Evolutionary conservation across 169 alveolate genomes (phyloP).

Genomic region (Plasmodium gonderi): DNA sequence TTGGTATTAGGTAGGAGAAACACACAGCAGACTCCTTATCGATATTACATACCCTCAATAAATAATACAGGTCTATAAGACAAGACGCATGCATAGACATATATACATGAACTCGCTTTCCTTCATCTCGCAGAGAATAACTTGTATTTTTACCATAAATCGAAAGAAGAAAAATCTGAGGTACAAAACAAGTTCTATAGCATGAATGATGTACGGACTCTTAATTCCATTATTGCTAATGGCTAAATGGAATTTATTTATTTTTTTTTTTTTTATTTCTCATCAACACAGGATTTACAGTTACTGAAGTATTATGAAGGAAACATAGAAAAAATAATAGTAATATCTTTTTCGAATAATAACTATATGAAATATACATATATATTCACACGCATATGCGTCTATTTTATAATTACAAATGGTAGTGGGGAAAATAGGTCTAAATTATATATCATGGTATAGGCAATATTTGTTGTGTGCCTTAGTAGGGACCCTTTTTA

Average conservation of each 20-base stretch:
- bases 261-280: background rate
- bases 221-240: background rate
- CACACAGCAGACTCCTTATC: too few relatives aligned
- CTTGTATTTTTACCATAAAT: constrained; percentile 51
- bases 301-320: constrained; percentile 8
- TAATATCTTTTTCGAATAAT: background rate
- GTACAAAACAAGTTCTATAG: background rate
- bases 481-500: background rate
- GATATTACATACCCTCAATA: background rate
- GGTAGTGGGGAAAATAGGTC: background rate
- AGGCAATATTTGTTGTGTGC: too few relatives aligned
- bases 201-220: background rate
- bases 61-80: background rate
- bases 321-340: constrained; percentile 37
- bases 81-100: background rate
- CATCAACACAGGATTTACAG: background rate
- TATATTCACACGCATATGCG: too few relatives aligned
- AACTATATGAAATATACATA: background rate
- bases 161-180: constrained; percentile 4
- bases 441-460: too few relatives aligned
- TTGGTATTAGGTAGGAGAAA: constrained; percentile 31
- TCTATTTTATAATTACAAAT: too few relatives aligned
- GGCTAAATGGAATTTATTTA: background rate
- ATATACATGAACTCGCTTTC: background rate
- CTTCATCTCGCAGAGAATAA: constrained; percentile 22